These are phyloP conservation scores for Xylaria palmicola DNA, from an alignment of 495 filamentous ascomycete genomes.

Conservation along the genomic window DNA sequence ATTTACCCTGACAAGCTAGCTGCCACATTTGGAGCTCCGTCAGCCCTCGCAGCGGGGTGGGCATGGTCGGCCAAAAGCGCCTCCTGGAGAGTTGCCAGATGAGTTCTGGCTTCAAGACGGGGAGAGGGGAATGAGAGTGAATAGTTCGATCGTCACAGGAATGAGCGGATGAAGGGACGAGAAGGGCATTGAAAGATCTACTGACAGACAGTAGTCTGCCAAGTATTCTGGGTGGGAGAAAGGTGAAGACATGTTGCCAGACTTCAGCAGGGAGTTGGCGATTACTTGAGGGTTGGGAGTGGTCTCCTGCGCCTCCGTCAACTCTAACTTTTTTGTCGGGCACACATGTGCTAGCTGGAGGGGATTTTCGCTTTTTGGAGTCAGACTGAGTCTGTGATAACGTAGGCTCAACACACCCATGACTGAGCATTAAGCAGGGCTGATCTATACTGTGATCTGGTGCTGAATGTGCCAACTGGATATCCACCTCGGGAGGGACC, in stretches of 20 bases:
- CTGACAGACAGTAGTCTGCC: conserved; percentile 52
- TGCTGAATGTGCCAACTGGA: background rate
- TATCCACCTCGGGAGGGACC: background rate
- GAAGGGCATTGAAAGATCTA: conserved; percentile 53
- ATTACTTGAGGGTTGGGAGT: conserved; percentile 29
- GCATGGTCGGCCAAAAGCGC: conserved; percentile 54
- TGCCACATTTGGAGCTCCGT: conserved; percentile 65
- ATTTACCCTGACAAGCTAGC: conserved; percentile 50
- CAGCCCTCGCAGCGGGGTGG: conserved; percentile 51
- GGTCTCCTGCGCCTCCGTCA: conserved; percentile 21
- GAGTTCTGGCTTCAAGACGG: conserved; percentile 44
- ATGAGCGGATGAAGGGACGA: conserved; percentile 43
- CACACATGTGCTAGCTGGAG: conserved; percentile 12
- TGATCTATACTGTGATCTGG: background rate
- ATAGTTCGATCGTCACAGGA: conserved; percentile 23
- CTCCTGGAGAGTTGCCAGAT: conserved; percentile 62
- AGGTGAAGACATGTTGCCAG: conserved; percentile 58
- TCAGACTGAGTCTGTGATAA: background rate
- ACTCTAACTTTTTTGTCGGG: conserved; percentile 40
- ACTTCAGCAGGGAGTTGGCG: conserved; percentile 47
- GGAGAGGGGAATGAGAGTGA: conserved; percentile 20
- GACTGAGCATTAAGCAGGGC: conserved; percentile 6
- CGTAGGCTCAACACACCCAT: conserved; percentile 4
- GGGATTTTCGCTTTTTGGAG: conserved; percentile 43
- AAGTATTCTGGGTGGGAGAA: conserved; percentile 50